Base-by-base conservation (phyloP, 2,329 filamentous ascomycete species). In the Bimuria novae-zelandiae region DNA sequence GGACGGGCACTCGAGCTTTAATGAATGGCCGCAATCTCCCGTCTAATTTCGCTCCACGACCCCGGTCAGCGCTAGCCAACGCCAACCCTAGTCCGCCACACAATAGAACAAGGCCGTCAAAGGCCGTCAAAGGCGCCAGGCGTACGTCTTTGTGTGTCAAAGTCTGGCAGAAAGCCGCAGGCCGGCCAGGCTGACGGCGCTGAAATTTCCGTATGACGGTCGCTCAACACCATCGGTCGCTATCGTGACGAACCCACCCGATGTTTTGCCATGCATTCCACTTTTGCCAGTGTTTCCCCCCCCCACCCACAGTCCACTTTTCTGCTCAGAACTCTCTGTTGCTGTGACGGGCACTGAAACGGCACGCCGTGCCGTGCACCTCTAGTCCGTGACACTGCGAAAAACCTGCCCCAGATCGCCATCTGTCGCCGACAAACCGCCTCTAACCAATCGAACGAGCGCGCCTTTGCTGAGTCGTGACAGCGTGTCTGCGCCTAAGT, bases 21-120 rank as follows among this genome's bases (percentile, higher is more conserved):
- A 60, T 58, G 58, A 61, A 60, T 54, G 54, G 54, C n/a, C 35
- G 57, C 59, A 64, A 67, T 65, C 57, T 67, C 62, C 61, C 57
- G 27, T 19, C 45, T 56, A 62, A 67, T 65, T 57, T 67, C 62
- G 63, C 57, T 37, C 32, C 45, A 17, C 11, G 35, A 25, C 29
- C 22, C 33, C 35, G 51, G 51, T 45, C 14, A 39, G 45, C 53
- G 49, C 49, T 56, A 49, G 35, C 49, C 43, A 40, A n/a, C 25
- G 29, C 48, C 23, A 45, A 14, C 42, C 42, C 16, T 45, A n/a
- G n/a, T n/a, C n/a, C n/a, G n/a, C n/a, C n/a, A n/a, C n/a, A n/a
- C n/a, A n/a, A n/a, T n/a, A n/a, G n/a, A n/a, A n/a, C 23, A 16
- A n/a, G 7, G 44, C 21, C 16, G 46, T 21, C 21, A 33, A 22